Evolutionary conservation across 2,329 filamentous ascomycete genomes (phyloP), one percentile per base, ranked within the genome.

Genomic region (Fusarium sp.): DNA sequence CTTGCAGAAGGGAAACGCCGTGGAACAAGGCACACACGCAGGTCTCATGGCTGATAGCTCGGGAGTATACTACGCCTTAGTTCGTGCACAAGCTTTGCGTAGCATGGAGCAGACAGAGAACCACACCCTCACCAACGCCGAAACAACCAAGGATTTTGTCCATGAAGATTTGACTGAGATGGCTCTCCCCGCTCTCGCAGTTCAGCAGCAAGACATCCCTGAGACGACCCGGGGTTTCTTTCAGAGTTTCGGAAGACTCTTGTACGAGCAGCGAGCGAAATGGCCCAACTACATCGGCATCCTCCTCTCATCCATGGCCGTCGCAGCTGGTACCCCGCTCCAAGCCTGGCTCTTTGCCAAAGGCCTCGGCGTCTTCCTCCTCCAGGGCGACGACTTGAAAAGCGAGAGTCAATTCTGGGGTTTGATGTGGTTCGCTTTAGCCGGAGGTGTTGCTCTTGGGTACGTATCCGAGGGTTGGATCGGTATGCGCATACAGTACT

Each of bases 1-100:
- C 3, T 79, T 92, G 67, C 80, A 86, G 6, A 81, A 85, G 42
- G 89, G 90, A 0, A 76, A 78, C 30, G 82, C 89, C 3, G 80
- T 89, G 3, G 89, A 92, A 73, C 78, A 88, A 69, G 89, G 89
- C 1, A 86, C 82, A 0, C 89, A 92, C 54, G 78, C 85, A 3
- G 82, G 86, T 21, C 81, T 92, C 1, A 78, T 91, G 38, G 74
- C 75, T 17, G 76, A 77, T 78, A 85, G 19, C 86, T 55, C 54
- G 0, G 65, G 74, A 2, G 65, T 71, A 1, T 76, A 76, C 28
- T 65, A 61, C 2, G 53, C 49, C 6, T 28, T 76, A 9, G 73
- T 75, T 7, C 58, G 53, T 7, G 74, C 74, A 8, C 74, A 76
- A 36, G 38, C 60, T 8, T 61, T 71, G 4, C 40, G 21, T 6